Base-by-base conservation (phyloP, 1,284 basidiomycete species). In the Somion occarium region DNA sequence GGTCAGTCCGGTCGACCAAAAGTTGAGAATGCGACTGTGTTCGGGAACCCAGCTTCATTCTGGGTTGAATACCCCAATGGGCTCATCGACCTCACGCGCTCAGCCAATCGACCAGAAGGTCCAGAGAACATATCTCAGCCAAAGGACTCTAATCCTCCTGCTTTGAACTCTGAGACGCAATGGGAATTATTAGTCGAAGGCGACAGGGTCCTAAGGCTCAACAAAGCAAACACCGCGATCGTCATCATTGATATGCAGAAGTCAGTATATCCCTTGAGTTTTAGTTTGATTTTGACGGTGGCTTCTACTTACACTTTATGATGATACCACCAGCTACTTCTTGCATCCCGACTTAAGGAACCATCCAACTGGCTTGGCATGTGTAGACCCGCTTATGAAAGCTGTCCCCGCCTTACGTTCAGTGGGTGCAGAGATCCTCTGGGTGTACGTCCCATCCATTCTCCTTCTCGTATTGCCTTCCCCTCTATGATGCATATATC, bases 221-320 rank as follows among this genome's bases (percentile, higher is more conserved):
- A 79, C 56, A 72, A 70, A 34, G 65, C 70, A 38, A 67, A 70
- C 43, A 78, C 73, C 25, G 84, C 83, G 12, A 65, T 81, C 52
- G 76, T 85, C 22, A 72, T 86, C 27, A 74, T 86, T 53, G 85
- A 86, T 61, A 86, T 87, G 85, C 84, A 86, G 63, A 87, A 86
- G 84, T 85, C 58, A 55, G 73, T 57, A n/a, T 65, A 37, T 24
- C n/a, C 38, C 26, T 19, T 24, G 12, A 13, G 4, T 23, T 13
- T 34, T 42, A n/a, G 9, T 7, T n/a, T n/a, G n/a, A n/a, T n/a
- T n/a, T n/a, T n/a, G 12, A 39, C 19, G 5, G 24, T n/a, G 37
- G 3, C 20, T 43, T 25, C 41, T 12, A 12, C 13, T 43, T 20
- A 13, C 41, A 12, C 19, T 43, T 43, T 20, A 13, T 43, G 9